Conservation (phyloP, 768 basidiomycete species). For the Tephrocybe sp. region DNA sequence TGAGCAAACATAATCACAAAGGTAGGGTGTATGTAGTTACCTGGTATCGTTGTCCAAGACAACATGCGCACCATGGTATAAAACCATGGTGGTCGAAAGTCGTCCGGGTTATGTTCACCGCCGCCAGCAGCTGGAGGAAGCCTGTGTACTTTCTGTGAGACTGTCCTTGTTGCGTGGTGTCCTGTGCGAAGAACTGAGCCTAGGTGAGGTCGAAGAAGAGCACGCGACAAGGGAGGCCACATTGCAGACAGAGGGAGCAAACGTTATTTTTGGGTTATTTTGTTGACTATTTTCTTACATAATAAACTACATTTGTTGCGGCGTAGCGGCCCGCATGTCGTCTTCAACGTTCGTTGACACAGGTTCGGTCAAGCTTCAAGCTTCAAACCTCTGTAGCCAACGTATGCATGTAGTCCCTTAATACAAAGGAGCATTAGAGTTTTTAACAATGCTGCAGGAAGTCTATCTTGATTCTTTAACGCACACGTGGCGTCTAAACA, state of each 20-base stretch:
- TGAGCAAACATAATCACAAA: background rate
- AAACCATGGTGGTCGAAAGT: constrained; percentile 63
- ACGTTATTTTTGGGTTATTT: no score
- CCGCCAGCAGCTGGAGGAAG: constrained; percentile 4
- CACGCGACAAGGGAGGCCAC: constrained; percentile 4
- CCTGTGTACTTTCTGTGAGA: constrained; percentile 18
- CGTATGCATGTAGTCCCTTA: no score
- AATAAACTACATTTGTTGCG: no score
- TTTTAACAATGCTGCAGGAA: background rate
- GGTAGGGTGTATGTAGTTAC: constrained; percentile 29
- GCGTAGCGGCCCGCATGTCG: no score
- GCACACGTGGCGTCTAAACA: background rate
- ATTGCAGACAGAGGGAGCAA: background rate
- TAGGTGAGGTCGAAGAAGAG: constrained; percentile 1
- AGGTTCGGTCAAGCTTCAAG: no score
- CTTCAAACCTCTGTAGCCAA: no score
- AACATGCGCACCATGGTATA: constrained; percentile 50
- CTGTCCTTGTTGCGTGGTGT: background rate
- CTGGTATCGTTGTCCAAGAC: constrained; percentile 54
- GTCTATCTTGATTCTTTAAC: background rate
- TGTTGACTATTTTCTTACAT: no score
- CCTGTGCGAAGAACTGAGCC: background rate
- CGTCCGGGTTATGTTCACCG: constrained; percentile 24
- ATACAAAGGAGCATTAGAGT: background rate
- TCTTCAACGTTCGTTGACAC: no score